These are phyloP conservation scores for Closterium sp. DNA, from an alignment of 139 green algal species.

Conservation along the genomic window DNA sequence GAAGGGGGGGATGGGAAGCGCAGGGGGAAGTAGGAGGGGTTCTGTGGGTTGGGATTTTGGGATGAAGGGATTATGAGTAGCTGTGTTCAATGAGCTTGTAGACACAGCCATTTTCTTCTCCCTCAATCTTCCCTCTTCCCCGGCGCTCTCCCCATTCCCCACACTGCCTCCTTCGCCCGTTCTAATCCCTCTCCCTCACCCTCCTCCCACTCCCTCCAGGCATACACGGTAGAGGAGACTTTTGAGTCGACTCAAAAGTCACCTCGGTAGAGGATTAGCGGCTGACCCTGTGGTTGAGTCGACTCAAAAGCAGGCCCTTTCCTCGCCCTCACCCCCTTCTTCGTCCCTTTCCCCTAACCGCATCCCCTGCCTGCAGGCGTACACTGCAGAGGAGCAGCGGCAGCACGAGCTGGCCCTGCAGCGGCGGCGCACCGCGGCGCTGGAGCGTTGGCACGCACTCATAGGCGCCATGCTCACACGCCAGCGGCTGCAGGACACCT, in stretches of 20 bases:
- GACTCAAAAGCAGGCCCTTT: not conserved
- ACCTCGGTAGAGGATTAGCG: no score
- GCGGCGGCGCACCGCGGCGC: slow-evolving; percentile 22
- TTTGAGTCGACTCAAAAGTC: not conserved
- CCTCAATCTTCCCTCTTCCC: not conserved
- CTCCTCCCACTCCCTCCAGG: not conserved
- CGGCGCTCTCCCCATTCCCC: not conserved
- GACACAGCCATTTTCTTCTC: not conserved
- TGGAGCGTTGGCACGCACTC: slow-evolving; percentile 32
- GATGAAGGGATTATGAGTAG: no score
- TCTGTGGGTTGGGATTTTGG: not conserved
- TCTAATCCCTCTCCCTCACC: not conserved
- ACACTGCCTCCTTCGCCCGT: not conserved
- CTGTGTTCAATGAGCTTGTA: not conserved
- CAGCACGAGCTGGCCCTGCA: not conserved
- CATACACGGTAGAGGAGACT: not conserved
- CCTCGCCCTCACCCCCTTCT: not conserved
- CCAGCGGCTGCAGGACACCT: slow-evolving; percentile 27
- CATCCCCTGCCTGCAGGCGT: slow-evolving; percentile 23
- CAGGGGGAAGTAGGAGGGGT: not conserved
- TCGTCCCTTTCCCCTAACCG: not conserved
- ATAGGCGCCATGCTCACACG: slow-evolving; percentile 29
- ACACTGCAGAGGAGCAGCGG: slow-evolving; percentile 26
- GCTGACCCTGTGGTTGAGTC: no score
- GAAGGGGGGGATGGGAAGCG: not conserved